A percentile compares a stretch with the other conserved stretches of the same genome.
phyloP scores from a whole-genome alignment of 164 flowering plant genomes.

The Houttuynia cordata region DNA sequence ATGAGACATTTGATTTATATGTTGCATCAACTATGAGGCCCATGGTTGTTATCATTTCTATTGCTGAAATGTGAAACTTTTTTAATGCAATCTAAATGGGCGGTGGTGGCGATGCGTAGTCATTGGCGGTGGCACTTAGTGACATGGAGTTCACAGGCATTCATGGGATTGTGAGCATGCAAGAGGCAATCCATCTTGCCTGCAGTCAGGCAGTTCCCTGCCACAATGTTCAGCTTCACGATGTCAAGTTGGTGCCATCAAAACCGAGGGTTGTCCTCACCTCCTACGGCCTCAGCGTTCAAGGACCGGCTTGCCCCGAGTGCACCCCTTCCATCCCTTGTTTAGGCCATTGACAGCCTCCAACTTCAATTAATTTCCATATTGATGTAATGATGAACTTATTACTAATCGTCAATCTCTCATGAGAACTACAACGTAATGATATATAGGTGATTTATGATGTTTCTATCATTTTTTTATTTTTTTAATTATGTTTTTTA shows the following conservation, averaged over 20 bases:
- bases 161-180: constrained; percentile 13
- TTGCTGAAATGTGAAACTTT: neutral
- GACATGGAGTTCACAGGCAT: constrained; percentile 14
- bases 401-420: too few relatives aligned
- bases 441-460: neutral
- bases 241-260: constrained; percentile 4
- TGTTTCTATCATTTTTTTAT: too few relatives aligned
- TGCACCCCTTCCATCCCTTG: neutral
- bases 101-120: constrained; percentile 1
- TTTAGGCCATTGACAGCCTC: neutral
- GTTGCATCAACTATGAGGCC: neutral
- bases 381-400: too few relatives aligned
- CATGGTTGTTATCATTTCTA: too few relatives aligned
- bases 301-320: constrained; percentile 3
- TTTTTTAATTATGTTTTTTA: too few relatives aligned
- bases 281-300: constrained; percentile 10
- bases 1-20: neutral
- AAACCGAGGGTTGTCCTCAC: neutral
- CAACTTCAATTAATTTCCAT: neutral
- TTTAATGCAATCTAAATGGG: neutral
- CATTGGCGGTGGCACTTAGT: constrained; percentile 21
- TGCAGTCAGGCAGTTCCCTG: constrained; percentile 24
- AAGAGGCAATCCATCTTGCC: constrained; percentile 12
- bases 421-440: neutral
- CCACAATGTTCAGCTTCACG: constrained; percentile 10